Conservation (phyloP, 2,329 filamentous ascomycete genomes). For the Dichotomopilus funicola region DNA sequence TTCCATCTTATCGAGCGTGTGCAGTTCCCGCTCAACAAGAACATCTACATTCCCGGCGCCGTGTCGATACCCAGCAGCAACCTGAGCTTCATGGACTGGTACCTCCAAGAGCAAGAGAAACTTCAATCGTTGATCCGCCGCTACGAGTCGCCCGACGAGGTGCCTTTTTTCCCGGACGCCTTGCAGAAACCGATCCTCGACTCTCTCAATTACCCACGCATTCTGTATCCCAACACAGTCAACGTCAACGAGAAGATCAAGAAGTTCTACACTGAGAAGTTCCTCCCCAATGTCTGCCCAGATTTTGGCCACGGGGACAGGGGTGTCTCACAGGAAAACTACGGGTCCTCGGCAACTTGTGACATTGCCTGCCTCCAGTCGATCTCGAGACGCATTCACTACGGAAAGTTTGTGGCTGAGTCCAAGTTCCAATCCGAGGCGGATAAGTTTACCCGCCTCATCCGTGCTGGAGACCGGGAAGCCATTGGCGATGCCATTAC, state of each 20-base stretch:
- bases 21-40: constrained; percentile 90
- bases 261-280: constrained; percentile 71
- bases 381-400: constrained; percentile 85
- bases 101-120: constrained; percentile 81
- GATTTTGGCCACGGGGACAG: constrained; percentile 69
- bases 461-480: constrained; percentile 69
- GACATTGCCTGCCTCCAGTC: constrained; percentile 89
- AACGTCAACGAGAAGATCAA: constrained; percentile 88
- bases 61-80: constrained; percentile 66
- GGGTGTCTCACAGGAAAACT: constrained; percentile 86
- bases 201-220: constrained; percentile 77
- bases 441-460: constrained; percentile 73
- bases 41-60: constrained; percentile 78
- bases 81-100: constrained; percentile 89
- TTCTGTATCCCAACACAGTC: constrained; percentile 82
- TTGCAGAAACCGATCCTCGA: constrained; percentile 78
- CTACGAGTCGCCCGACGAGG: constrained; percentile 94
- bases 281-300: constrained; percentile 79
- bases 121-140: constrained; percentile 89
- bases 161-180: constrained; percentile 86
- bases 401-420: constrained; percentile 97
- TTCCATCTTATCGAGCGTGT: constrained; percentile 95
- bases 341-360: constrained; percentile 83
- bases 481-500: constrained; percentile 90
- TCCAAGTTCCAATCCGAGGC: constrained; percentile 83